phyloP scores from a whole-genome alignment of 441 rosid genomes.

The Populus tomentosa region DNA sequence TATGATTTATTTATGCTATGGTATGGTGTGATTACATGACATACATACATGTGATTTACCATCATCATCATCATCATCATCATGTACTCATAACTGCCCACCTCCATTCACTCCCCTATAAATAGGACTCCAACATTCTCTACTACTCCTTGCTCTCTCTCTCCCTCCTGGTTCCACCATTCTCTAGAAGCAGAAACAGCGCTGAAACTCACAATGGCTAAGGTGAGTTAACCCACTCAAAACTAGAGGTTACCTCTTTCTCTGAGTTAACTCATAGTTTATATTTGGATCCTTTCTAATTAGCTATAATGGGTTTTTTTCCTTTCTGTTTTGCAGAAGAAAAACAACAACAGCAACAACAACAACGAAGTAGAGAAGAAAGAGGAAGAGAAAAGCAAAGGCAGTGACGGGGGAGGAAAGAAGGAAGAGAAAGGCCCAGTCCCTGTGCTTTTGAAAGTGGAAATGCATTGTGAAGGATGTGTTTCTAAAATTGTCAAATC shows the following conservation, averaged over 20 bases:
- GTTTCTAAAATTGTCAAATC: slow-evolving; percentile 33
- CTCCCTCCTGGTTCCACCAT: background rate
- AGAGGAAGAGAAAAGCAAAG: slow-evolving; percentile 6
- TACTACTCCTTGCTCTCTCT: background rate
- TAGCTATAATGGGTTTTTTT: background rate
- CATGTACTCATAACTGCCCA: background rate
- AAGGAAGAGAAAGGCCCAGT: slow-evolving; percentile 24
- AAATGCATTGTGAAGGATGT: slow-evolving; percentile 71
- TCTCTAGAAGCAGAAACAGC: background rate
- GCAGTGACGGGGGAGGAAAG: slow-evolving; percentile 17
- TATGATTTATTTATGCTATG: background rate
- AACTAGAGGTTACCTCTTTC: background rate
- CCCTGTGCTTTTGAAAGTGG: slow-evolving; percentile 44
- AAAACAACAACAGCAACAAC: slow-evolving; percentile 12
- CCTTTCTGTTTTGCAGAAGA: slow-evolving; percentile 10
- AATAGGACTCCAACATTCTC: background rate
- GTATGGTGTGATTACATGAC: background rate
- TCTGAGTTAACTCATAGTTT: background rate
- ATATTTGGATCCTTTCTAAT: background rate
- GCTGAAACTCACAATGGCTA: background rate
- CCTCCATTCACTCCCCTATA: background rate
- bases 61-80: background rate
- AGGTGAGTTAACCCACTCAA: background rate
- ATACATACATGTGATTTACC: background rate
- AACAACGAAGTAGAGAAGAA: background rate